phyloP scores from a whole-genome alignment of 1,139 yeast species.

The Suhomyces bolitotheri region DNA sequence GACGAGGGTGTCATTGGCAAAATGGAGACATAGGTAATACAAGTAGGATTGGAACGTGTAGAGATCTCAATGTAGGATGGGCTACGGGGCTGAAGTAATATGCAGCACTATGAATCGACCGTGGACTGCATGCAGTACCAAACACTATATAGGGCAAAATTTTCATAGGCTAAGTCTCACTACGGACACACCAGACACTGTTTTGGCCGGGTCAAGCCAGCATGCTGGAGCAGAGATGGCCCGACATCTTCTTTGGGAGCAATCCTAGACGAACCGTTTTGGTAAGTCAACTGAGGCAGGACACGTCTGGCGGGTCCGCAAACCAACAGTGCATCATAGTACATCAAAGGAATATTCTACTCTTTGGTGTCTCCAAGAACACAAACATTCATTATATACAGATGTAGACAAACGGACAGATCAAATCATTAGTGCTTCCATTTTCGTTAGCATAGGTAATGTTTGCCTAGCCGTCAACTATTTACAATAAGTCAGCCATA shows the following conservation, averaged over 20 bases:
- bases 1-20: slow-evolving; percentile 26
- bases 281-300: slow-evolving; percentile 44
- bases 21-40: slow-evolving; percentile 18
- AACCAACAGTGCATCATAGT: slow-evolving; percentile 49
- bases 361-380: slow-evolving; percentile 55
- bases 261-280: slow-evolving; percentile 47
- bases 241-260: slow-evolving; percentile 39
- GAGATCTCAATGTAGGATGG: too few relatives aligned
- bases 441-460: too few relatives aligned
- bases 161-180: slow-evolving; percentile 1
- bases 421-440: too few relatives aligned
- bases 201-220: slow-evolving; percentile 22
- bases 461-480: too few relatives aligned
- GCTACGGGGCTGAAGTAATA: too few relatives aligned
- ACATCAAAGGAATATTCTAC: slow-evolving; percentile 39
- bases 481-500: too few relatives aligned
- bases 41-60: neutral
- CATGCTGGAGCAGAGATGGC: slow-evolving; percentile 16
- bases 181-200: slow-evolving; percentile 10
- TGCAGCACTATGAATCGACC: too few relatives aligned
- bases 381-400: slow-evolving; percentile 34
- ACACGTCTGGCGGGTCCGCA: slow-evolving; percentile 16
- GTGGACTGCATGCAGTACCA: slow-evolving; percentile 3
- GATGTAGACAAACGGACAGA: slow-evolving; percentile 1
- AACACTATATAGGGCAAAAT: slow-evolving; percentile 4